A percentile compares a stretch with the other conserved stretches of the same genome.
phyloP scores from a whole-genome alignment of 331 rosid genomes.

The Quercus tomentella region DNA sequence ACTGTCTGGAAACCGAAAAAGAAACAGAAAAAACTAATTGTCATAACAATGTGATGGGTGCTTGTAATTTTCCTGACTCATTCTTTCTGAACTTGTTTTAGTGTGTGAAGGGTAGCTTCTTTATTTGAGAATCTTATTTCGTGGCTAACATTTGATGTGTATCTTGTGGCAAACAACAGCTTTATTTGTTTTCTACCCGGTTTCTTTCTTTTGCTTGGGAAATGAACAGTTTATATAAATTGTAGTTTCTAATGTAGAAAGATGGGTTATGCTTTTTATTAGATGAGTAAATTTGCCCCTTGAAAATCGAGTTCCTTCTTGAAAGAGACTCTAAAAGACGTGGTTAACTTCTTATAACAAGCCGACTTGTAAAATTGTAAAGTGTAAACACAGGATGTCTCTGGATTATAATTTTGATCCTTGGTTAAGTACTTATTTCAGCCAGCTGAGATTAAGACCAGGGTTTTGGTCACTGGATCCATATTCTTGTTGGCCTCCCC shows the following conservation, averaged over 20 bases:
- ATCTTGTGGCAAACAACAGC: background rate
- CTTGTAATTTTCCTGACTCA: conserved; percentile 37
- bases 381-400: too few relatives aligned
- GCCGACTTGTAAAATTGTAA: too few relatives aligned
- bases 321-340: background rate
- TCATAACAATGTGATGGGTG: conserved; percentile 40
- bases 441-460: too few relatives aligned
- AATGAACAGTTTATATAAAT: background rate
- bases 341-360: too few relatives aligned
- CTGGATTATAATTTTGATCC: too few relatives aligned
- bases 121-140: conserved; percentile 15
- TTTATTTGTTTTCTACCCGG: background rate
- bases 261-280: background rate
- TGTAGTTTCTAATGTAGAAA: background rate
- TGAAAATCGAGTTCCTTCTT: background rate
- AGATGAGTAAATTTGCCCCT: background rate
- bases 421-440: too few relatives aligned
- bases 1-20: conserved; percentile 12
- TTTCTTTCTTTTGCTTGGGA: background rate
- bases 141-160: conserved; percentile 1
- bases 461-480: too few relatives aligned
- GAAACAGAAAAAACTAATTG: conserved; percentile 34
- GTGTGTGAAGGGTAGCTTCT: conserved; percentile 39
- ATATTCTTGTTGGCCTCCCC: background rate
- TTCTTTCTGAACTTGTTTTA: conserved; percentile 36